Evolutionary conservation across 208 protist species (phyloP).

Genomic region (Acanthamoeba quina): DNA sequence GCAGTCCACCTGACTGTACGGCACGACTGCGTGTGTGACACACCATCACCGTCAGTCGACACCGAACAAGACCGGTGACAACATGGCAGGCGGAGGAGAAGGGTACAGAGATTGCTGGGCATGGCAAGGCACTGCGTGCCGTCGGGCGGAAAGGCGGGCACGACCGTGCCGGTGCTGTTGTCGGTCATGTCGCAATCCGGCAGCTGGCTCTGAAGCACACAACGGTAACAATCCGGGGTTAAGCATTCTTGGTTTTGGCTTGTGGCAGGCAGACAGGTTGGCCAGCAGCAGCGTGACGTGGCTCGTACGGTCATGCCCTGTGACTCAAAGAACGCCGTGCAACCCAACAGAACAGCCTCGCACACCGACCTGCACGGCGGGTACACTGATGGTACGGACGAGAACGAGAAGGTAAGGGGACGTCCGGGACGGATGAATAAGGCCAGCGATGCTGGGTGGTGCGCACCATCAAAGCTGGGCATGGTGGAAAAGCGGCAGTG

Average conservation of each 20-base stretch:
- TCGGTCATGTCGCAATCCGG: conserved; percentile 57
- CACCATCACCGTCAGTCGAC: neutral
- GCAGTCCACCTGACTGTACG: conserved; percentile 71
- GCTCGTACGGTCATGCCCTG: conserved; percentile 5
- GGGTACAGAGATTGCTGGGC: conserved; percentile 13
- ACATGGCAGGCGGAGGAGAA: no score
- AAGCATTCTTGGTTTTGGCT: neutral
- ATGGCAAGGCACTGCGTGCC: conserved; percentile 28
- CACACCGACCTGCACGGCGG: conserved; percentile 45
- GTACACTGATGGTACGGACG: neutral
- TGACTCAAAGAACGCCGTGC: conserved; percentile 8
- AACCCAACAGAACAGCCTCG: conserved; percentile 1
- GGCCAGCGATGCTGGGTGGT: neutral
- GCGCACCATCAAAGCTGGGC: neutral
- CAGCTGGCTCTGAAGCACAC: neutral
- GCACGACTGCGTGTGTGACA: neutral
- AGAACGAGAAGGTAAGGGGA: no score
- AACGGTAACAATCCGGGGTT: neutral
- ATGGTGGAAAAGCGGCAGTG: neutral
- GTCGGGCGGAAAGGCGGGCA: conserved; percentile 26
- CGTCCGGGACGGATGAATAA: neutral
- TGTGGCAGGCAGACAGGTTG: no score
- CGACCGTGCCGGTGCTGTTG: conserved; percentile 25
- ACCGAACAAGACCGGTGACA: neutral
- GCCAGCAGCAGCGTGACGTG: no score